Conservation (phyloP, 345 rosid genomes). For the Eucalyptus lansdowneana region DNA sequence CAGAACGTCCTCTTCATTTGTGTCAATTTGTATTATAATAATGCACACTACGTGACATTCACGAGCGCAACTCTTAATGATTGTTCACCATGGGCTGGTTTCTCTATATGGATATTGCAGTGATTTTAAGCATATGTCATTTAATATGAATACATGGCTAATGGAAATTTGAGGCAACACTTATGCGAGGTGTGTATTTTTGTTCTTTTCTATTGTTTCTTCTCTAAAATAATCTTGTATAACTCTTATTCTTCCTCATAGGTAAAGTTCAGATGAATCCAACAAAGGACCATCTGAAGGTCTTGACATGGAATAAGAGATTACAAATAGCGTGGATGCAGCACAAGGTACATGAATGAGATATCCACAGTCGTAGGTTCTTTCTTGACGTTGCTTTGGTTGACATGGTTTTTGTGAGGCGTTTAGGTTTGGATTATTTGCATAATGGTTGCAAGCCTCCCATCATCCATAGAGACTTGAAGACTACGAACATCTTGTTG, state of each 20-base stretch:
- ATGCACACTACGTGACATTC: too few relatives aligned
- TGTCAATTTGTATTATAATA: too few relatives aligned
- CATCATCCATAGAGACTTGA: conserved; percentile 22
- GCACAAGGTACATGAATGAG: conserved; percentile 10
- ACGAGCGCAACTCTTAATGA: conserved; percentile 11
- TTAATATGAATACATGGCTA: conserved; percentile 25
- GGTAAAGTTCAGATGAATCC: too few relatives aligned
- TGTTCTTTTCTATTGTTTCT: background rate
- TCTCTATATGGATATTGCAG: conserved; percentile 12
- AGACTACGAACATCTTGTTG: conserved; percentile 11
- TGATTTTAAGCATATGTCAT: conserved; percentile 1
- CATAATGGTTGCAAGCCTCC: conserved; percentile 20
- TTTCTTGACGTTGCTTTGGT: background rate
- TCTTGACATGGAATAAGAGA: background rate
- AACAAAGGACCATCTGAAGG: background rate
- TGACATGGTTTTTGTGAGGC: background rate
- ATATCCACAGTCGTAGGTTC: background rate
- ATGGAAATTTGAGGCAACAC: conserved; percentile 10
- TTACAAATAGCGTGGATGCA: conserved; percentile 30
- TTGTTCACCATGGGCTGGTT: conserved; percentile 14
- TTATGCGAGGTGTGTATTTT: conserved; percentile 6
- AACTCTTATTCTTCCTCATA: background rate
- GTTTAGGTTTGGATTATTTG: conserved; percentile 16
- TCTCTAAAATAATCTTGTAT: background rate
- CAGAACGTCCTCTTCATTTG: too few relatives aligned